Conservation (phyloP, 1,284 basidiomycete species). For the Papiliotrema terrestris region DNA sequence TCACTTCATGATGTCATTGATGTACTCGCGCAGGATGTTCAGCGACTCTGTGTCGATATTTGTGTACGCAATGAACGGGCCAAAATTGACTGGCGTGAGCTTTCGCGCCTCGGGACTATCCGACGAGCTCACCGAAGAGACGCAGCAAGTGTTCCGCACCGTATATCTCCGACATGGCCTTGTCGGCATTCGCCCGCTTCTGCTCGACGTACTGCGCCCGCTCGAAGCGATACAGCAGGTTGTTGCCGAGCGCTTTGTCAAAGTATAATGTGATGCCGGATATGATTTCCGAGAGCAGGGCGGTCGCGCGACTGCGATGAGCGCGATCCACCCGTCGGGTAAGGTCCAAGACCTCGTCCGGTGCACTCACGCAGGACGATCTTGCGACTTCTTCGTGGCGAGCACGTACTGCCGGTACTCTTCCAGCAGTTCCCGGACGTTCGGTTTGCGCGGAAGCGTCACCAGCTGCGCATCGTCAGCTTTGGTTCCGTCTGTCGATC, state of each 20-base stretch:
- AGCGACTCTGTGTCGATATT: conserved; percentile 88
- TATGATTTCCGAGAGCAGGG: conserved; percentile 70
- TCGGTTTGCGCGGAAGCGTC: conserved; percentile 75
- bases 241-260: conserved; percentile 82
- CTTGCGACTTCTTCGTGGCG: conserved; percentile 45
- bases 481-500: not conserved
- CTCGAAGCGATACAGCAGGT: conserved; percentile 91
- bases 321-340: not conserved
- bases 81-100: conserved; percentile 52
- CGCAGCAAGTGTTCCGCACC: conserved; percentile 91
- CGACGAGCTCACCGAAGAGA: conserved; percentile 70
- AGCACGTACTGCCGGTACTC: conserved; percentile 70
- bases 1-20: conserved; percentile 81
- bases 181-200: conserved; percentile 67
- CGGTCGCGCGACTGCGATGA: conserved; percentile 55
- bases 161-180: conserved; percentile 85
- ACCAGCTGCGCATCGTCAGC: conserved; percentile 61
- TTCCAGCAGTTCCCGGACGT: conserved; percentile 71
- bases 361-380: conserved; percentile 52
- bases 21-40: conserved; percentile 77
- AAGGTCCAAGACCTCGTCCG: not conserved
- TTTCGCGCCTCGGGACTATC: not conserved
- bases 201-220: conserved; percentile 84
- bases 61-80: conserved; percentile 78
- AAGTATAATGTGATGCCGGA: conserved; percentile 92